These are phyloP conservation scores for Pittosporum tobira DNA, from an alignment of 129 eudicot species.

Conservation along the genomic window DNA sequence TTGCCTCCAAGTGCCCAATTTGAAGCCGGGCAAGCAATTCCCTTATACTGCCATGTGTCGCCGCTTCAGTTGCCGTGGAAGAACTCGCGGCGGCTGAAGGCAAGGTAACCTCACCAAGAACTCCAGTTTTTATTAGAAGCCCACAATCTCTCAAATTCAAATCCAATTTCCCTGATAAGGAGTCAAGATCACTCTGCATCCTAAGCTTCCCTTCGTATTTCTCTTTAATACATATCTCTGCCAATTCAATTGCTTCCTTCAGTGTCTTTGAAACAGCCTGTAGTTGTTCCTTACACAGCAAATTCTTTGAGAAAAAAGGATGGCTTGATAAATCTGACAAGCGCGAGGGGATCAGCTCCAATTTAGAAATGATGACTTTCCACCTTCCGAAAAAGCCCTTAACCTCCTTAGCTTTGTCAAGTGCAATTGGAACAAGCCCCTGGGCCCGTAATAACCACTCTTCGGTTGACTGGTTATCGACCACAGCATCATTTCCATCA, in stretches of 20 bases:
- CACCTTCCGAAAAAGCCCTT: slow-evolving; percentile 77
- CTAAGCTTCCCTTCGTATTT: slow-evolving; percentile 84
- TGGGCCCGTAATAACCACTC: slow-evolving; percentile 72
- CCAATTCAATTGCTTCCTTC: slow-evolving; percentile 46
- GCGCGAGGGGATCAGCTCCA: slow-evolving; percentile 72
- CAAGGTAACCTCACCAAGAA: slow-evolving; percentile 68
- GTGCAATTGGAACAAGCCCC: slow-evolving; percentile 66
- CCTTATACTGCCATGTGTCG: slow-evolving; percentile 34
- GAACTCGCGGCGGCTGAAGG: slow-evolving; percentile 17
- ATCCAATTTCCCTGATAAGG: slow-evolving; percentile 62
- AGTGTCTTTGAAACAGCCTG: slow-evolving; percentile 67
- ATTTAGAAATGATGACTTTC: slow-evolving; percentile 68
- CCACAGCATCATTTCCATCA: slow-evolving; percentile 16
- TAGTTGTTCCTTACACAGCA: slow-evolving; percentile 78
- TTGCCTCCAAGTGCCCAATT: slow-evolving; percentile 87
- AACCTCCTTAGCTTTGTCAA: slow-evolving; percentile 59
- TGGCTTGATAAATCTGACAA: slow-evolving; percentile 82
- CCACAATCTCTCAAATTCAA: slow-evolving; percentile 83
- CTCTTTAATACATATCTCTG: slow-evolving; percentile 55
- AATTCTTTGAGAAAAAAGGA: slow-evolving; percentile 81
- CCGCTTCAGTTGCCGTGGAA: slow-evolving; percentile 36
- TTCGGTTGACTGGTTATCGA: slow-evolving; percentile 38
- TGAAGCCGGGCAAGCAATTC: slow-evolving; percentile 91
- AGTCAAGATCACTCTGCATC: slow-evolving; percentile 90
- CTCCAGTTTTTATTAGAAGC: slow-evolving; percentile 80